Percentiles rank a stretch among this genome's conserved stretches.
These are phyloP conservation scores for Asterionellopsis glacialis DNA, from an alignment of 108 stramenopile genomes.

Conservation along the genomic window DNA sequence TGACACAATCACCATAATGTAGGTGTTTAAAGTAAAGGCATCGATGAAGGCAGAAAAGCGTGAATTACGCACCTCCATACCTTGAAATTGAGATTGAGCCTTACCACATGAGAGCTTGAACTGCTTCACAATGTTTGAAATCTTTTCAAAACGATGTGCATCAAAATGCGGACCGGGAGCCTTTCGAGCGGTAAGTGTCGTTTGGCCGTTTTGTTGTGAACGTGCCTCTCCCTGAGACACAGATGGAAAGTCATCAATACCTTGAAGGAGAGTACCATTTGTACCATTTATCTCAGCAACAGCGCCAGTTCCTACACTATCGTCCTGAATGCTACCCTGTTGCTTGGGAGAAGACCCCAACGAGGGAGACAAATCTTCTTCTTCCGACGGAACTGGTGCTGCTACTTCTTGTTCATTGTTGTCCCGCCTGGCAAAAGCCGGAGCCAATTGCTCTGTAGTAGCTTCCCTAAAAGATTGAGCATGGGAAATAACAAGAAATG, in stretches of 20 bases:
- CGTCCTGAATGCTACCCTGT: too few species aligned
- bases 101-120: constrained; percentile 97
- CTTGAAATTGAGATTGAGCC: constrained; percentile 92
- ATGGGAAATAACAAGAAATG: constrained; percentile 96
- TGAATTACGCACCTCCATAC: constrained; percentile 93
- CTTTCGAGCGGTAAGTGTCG: neutral
- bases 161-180: constrained; percentile 81
- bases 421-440: neutral
- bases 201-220: neutral
- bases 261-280: too few species aligned
- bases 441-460: neutral
- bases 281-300: too few species aligned
- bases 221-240: neutral
- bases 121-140: constrained; percentile 99
- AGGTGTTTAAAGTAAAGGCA: constrained; percentile 94
- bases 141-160: constrained; percentile 99
- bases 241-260: too few species aligned
- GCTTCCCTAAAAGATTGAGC: constrained; percentile 28
- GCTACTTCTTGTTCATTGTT: constrained; percentile 9
- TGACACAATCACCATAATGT: constrained; percentile 96
- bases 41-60: constrained; percentile 93
- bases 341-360: neutral
- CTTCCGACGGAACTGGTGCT: neutral
- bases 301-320: too few species aligned
- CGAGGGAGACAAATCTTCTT: neutral